These are phyloP conservation scores for Phyllosticta citrichinensis DNA, from an alignment of 2,329 filamentous ascomycete genomes.

Conservation along the genomic window DNA sequence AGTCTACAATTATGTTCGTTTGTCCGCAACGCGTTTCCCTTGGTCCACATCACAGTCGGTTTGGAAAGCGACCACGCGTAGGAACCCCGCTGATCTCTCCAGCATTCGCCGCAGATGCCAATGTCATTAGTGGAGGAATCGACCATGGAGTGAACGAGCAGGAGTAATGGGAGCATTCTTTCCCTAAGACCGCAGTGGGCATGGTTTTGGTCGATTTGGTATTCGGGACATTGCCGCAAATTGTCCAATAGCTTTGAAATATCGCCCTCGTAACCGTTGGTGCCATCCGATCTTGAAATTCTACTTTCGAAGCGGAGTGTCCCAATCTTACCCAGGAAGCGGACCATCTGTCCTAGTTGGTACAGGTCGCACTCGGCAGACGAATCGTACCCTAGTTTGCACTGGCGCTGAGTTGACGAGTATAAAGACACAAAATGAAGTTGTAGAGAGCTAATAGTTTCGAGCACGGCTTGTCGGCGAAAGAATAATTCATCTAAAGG, in stretches of 20 bases:
- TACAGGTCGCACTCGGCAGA: constrained; percentile 65
- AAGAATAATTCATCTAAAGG: constrained; percentile 52
- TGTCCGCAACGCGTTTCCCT: not conserved
- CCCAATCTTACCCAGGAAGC: constrained; percentile 54
- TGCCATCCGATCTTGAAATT: constrained; percentile 30
- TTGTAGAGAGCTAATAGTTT: constrained; percentile 60
- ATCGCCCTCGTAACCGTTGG: constrained; percentile 49
- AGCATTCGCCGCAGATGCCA: constrained; percentile 38
- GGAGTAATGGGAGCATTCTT: constrained; percentile 54
- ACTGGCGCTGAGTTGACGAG: constrained; percentile 57
- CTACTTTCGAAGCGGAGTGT: constrained; percentile 47
- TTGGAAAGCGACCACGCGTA: constrained; percentile 38
- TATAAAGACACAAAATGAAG: constrained; percentile 59
- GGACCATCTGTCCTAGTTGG: constrained; percentile 67
- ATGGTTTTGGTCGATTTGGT: constrained; percentile 66
- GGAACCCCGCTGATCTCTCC: constrained; percentile 26
- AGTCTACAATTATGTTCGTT: not conserved
- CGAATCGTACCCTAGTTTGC: constrained; percentile 64
- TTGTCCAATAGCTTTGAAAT: constrained; percentile 50
- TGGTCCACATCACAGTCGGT: constrained; percentile 35
- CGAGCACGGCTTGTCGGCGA: constrained; percentile 56
- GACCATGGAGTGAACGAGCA: constrained; percentile 45
- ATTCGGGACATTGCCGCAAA: constrained; percentile 57
- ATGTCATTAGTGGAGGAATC: constrained; percentile 18
- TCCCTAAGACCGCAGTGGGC: constrained; percentile 62